Percentiles rank a stretch among this genome's conserved stretches.
Evolutionary conservation across 1,284 basidiomycete species (phyloP).

Genomic region (Trametes polyzona): DNA sequence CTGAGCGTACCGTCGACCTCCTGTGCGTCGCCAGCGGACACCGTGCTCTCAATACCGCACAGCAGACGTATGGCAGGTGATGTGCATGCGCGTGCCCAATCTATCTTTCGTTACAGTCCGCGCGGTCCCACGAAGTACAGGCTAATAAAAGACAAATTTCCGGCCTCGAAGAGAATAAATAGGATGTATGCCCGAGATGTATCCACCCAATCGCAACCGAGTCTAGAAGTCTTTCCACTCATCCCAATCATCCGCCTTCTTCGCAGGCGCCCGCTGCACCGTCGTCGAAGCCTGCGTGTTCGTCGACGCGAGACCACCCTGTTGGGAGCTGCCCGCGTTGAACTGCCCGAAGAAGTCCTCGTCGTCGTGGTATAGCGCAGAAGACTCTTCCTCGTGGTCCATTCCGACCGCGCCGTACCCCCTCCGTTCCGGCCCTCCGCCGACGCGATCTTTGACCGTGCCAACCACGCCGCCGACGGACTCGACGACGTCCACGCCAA

Average conservation of each 20-base stretch:
- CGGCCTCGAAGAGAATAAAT: constrained; percentile 12
- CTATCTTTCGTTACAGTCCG: background rate
- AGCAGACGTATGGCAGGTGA: background rate
- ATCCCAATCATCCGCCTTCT: constrained; percentile 64
- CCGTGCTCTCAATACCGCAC: too few relatives aligned
- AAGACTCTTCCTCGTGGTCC: constrained; percentile 51
- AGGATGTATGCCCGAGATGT: constrained; percentile 10
- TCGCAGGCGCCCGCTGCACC: constrained; percentile 31
- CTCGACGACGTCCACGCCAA: constrained; percentile 81
- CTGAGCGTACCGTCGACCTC: too few relatives aligned
- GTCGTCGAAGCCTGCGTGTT: constrained; percentile 27
- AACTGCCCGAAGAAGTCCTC: constrained; percentile 62
- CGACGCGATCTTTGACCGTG: constrained; percentile 54
- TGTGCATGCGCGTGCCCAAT: background rate
- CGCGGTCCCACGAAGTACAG: background rate
- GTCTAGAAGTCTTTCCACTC: constrained; percentile 77
- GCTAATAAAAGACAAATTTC: constrained; percentile 1
- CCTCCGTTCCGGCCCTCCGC: constrained; percentile 43
- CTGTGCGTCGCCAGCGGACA: too few relatives aligned
- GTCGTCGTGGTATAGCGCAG: constrained; percentile 57
- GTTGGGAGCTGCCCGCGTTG: constrained; percentile 35
- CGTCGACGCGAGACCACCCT: constrained; percentile 16
- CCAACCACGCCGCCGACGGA: constrained; percentile 64
- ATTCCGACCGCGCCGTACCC: constrained; percentile 60
- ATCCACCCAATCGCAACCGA: constrained; percentile 2